Percentiles rank a stretch among this genome's conserved stretches.
These are phyloP conservation scores for Coemansia interrupta DNA, from an alignment of 192 early-diverging fungal genomes.

Conservation along the genomic window DNA sequence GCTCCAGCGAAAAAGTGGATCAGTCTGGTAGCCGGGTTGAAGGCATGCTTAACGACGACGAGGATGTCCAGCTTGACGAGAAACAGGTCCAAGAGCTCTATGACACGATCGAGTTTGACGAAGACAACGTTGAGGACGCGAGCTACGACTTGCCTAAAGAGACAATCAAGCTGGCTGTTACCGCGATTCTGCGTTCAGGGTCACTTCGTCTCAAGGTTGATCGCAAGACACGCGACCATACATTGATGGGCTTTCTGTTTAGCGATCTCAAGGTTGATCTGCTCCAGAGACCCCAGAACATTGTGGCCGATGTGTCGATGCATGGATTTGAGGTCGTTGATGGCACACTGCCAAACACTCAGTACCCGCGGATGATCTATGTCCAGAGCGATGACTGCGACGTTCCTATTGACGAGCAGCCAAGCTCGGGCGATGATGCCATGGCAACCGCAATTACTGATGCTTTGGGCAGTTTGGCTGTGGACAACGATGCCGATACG, in stretches of 20 bases:
- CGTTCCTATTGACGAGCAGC: background rate
- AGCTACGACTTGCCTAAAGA: constrained; percentile 51
- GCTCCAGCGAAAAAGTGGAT: background rate
- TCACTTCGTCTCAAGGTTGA: constrained; percentile 73
- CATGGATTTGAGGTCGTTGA: constrained; percentile 53
- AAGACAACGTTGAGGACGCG: constrained; percentile 56
- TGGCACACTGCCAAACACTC: constrained; percentile 46
- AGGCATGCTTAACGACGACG: constrained; percentile 1
- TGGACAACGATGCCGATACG: background rate
- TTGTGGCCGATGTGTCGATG: constrained; percentile 48
- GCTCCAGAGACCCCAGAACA: constrained; percentile 41
- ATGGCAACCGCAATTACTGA: constrained; percentile 8
- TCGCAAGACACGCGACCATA: constrained; percentile 41
- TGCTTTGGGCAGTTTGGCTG: constrained; percentile 9
- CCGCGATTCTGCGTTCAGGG: constrained; percentile 68
- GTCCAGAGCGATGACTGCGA: constrained; percentile 40
- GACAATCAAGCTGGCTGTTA: constrained; percentile 59
- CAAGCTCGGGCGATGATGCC: background rate
- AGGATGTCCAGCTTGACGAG: constrained; percentile 61
- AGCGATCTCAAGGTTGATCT: constrained; percentile 42
- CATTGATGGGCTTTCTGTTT: constrained; percentile 50
- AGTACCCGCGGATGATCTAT: constrained; percentile 52
- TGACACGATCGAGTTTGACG: constrained; percentile 93
- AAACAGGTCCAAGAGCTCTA: constrained; percentile 86
- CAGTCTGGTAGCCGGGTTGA: background rate